A percentile compares a stretch with the other conserved stretches of the same genome.
Conservation (phyloP, 352 stramenopile species). For the Globisporangium viniferum region DNA sequence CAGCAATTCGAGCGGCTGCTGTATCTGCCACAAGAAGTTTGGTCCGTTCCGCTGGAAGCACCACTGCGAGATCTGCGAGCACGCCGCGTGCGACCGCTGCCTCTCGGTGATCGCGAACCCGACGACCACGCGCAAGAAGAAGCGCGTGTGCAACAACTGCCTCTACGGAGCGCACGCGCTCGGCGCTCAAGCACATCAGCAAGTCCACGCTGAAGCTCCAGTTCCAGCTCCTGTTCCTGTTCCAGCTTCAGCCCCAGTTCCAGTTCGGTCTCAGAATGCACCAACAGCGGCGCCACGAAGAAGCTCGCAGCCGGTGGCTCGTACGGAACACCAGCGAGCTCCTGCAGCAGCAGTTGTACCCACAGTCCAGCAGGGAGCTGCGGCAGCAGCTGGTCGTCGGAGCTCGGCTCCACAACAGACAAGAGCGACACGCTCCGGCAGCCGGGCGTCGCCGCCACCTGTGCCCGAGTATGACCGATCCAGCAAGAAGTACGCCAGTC, state of each 20-base stretch:
- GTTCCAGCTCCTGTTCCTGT: background rate
- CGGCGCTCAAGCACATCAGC: conserved; percentile 8
- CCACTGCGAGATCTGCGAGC: conserved; percentile 56
- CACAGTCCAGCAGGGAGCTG: background rate
- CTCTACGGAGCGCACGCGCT: conserved; percentile 46
- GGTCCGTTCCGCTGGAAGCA: conserved; percentile 77
- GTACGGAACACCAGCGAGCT: background rate
- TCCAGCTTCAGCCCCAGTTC: background rate
- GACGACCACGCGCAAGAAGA: conserved; percentile 50
- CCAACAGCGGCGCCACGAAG: background rate
- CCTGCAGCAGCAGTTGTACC: background rate
- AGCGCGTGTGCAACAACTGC: conserved; percentile 64
- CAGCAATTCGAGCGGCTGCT: conserved; percentile 25
- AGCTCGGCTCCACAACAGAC: conserved; percentile 16
- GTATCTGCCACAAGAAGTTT: conserved; percentile 60
- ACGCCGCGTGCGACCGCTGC: conserved; percentile 61
- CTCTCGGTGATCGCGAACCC: conserved; percentile 57
- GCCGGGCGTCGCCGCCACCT: conserved; percentile 1
- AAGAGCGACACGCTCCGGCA: conserved; percentile 11
- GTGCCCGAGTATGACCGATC: conserved; percentile 17
- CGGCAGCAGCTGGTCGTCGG: background rate
- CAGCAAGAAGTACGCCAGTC: conserved; percentile 8
- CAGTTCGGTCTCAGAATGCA: background rate
- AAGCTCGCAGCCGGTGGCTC: background rate
- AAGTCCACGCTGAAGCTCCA: background rate